Evolutionary conservation across 768 basidiomycete genomes (phyloP), one percentile per base, ranked within the genome.

Genomic region (Boletellus sp.): DNA sequence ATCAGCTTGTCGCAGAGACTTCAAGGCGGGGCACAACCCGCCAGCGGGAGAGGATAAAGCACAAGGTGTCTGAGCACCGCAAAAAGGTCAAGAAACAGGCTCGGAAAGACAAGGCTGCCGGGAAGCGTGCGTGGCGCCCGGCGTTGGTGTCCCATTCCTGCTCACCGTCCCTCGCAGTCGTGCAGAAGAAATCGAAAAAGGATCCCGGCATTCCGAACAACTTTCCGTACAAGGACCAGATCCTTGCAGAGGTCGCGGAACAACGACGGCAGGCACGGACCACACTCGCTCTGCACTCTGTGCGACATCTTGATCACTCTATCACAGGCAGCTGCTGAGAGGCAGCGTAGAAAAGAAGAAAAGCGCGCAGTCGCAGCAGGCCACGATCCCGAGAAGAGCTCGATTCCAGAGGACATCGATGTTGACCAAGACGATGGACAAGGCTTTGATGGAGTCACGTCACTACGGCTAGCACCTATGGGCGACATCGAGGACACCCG

Each of bases 121-220:
- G 93, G 87, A 95, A 94, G 73, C 88, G 93, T 93, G 63, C 40
- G 51, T 51, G 20, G 39, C 31, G 2, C 17, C 13, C 16, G 8
- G n/a, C 34, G 15, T 49, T 24, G 3, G 4, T 40, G n/a, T 17
- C 8, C 19, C 35, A n/a, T 17, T n/a, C 19, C 24, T 23, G n/a
- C 44, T 54, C 37, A 51, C 50, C 45, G 6, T 36, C 40, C 6
- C 28, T 42, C 34, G 37, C 48, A 58, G 58, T 20, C 44, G 45
- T 50, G 24, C 81, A 84, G 53, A 78, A 81, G 61, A 66, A 66
- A 49, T 66, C 64, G 8, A 70, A 59, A 54, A 94, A 91, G 67
- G 94, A 97, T 67, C 91, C 89, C 26, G 94, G 94, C 39, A 93
- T 96, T 56, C 94, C 94, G 7, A 94, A 88, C 69, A 84, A 83